Evolutionary conservation across 2,329 filamentous ascomycete species (phyloP), one percentile per base, ranked within the genome.

Genomic region (Alternaria sp.): DNA sequence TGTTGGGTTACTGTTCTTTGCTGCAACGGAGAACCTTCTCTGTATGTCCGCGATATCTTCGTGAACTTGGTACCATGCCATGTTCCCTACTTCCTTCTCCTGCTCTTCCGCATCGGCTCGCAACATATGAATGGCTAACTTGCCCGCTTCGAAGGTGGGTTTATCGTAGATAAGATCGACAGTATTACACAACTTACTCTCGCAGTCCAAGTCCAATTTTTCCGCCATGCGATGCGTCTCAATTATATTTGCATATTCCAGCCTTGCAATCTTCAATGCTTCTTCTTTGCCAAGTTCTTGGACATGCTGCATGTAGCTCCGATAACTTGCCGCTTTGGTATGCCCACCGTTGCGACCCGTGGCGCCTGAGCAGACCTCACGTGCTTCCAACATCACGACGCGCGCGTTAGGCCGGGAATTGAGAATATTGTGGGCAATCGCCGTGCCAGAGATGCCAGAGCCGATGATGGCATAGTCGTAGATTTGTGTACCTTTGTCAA

Each of bases 81-180:
- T 71, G 5, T 58, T 58, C 1, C 68, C 68, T 2, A 60, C 52
- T 29, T 65, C 29, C 14, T 58, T 64, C 56, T 77, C 73, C 17
- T 72, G 57, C 1, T 66, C 64, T 0, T n/a, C 60, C 1, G 65
- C 65, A 62, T 74, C 72, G 0, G 34, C 54, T 24, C 56, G 57
- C 24, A 77, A 42, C 9, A 60, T 54, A 11, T 69, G 50, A 36
- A 77, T 72, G 0, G 73, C 68, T 13, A 39, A 17, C 41, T 70
- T 71, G 0, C 75, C 76, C 4, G 44, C 5, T 33, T 72, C 64
- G 51, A 75, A 78, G 0, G 71, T 70, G 11, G 49, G 42, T 11
- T 58, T 21, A 49, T 86, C 83, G 67, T 86, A 88, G 31, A 88
- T 77, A 2, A 88, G 75, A 69, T 89, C 86, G 2, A 87, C 80